Evolutionary conservation across 768 basidiomycete genomes (phyloP).

Genomic region (Amanita polypyramis): DNA sequence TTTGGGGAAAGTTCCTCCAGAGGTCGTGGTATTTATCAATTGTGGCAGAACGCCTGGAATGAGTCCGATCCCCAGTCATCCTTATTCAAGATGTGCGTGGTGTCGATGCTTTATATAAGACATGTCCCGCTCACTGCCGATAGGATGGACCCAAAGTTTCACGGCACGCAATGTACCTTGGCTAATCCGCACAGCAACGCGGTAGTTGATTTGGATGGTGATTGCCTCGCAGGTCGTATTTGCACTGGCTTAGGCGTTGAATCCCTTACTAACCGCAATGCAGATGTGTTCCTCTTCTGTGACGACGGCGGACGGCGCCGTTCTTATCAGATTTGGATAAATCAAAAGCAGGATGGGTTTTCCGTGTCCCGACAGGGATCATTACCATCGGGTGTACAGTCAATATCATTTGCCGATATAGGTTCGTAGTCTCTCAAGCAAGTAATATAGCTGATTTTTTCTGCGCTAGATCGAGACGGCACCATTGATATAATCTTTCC

Average conservation of each 20-base stretch:
- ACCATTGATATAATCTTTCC: constrained; percentile 93
- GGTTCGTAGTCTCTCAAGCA: constrained; percentile 25
- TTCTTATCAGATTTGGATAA: constrained; percentile 89
- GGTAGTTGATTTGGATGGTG: constrained; percentile 88
- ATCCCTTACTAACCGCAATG: constrained; percentile 3
- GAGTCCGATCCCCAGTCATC: constrained; percentile 36
- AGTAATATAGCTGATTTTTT: constrained; percentile 1
- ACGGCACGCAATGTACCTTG: constrained; percentile 59
- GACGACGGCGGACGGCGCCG: constrained; percentile 45
- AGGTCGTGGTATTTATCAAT: constrained; percentile 34
- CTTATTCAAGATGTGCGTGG: constrained; percentile 59
- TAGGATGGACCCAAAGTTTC: constrained; percentile 51
- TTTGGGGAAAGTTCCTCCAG: constrained; percentile 41
- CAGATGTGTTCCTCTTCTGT: constrained; percentile 88
- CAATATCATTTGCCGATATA: constrained; percentile 84
- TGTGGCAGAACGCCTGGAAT: constrained; percentile 82
- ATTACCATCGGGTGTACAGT: constrained; percentile 68
- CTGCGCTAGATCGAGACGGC: constrained; percentile 73
- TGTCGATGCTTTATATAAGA: background rate
- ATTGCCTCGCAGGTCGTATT: constrained; percentile 78
- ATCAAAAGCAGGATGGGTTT: constrained; percentile 72
- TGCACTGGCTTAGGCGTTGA: background rate
- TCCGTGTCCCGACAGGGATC: constrained; percentile 51
- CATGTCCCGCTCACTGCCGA: background rate
- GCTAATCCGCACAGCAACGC: constrained; percentile 92